Conservation (phyloP, 257 asterid genomes). For the Pogostemon cablin region DNA sequence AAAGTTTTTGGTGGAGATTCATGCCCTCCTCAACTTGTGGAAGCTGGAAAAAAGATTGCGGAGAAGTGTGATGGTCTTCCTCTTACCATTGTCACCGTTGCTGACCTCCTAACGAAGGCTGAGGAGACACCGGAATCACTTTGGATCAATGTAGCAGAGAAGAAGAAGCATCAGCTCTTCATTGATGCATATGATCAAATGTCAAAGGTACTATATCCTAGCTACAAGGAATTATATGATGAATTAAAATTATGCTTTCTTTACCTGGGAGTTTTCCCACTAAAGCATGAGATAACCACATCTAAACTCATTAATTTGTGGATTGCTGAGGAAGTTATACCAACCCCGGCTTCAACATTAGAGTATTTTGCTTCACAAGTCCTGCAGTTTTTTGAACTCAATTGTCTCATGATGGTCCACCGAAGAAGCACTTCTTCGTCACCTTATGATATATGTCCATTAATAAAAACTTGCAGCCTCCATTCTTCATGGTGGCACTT, state of each 20-base stretch:
- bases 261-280: not conserved
- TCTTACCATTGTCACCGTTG: not conserved
- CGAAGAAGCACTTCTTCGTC: not conserved
- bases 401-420: not conserved
- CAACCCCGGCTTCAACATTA: no score
- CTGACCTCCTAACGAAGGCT: not conserved
- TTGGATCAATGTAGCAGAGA: not conserved
- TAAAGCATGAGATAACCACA: not conserved
- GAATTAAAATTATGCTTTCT: not conserved
- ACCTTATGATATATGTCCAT: not conserved
- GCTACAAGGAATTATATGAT: not conserved
- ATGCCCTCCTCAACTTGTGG: not conserved
- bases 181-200: not conserved
- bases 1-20: not conserved
- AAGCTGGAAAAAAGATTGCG: not conserved
- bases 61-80: constrained; percentile 2
- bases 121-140: not conserved
- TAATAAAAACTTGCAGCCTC: not conserved
- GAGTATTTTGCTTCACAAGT: not conserved
- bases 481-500: constrained; percentile 14
- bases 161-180: not conserved
- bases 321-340: no score
- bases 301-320: not conserved
- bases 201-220: not conserved
- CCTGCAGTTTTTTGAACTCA: not conserved